These are phyloP conservation scores for Atkinsonella texensis DNA, from an alignment of 2,329 filamentous ascomycete genomes.

Conservation along the genomic window DNA sequence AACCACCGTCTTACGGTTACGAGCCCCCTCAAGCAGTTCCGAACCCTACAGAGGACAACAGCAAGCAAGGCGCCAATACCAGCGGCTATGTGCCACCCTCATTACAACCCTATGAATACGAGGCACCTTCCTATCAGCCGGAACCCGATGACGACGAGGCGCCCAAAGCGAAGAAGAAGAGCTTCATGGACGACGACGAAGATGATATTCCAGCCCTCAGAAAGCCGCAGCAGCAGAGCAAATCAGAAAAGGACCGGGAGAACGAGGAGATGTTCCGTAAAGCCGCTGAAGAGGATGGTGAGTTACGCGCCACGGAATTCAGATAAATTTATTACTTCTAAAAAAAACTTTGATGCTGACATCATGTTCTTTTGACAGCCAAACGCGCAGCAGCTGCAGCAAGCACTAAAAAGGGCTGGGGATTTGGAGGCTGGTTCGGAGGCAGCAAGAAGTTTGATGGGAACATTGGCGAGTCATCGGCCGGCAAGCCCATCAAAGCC, in stretches of 20 bases:
- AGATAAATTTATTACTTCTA: background rate
- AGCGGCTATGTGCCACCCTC: conserved; percentile 49
- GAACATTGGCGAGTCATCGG: conserved; percentile 24
- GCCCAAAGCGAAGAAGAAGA: conserved; percentile 59
- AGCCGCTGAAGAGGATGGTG: conserved; percentile 65
- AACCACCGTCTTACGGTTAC: conserved; percentile 38
- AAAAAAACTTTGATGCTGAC: background rate
- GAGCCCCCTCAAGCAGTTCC: conserved; percentile 30
- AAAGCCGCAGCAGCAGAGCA: conserved; percentile 41
- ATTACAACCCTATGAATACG: conserved; percentile 47
- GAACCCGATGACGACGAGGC: conserved; percentile 34
- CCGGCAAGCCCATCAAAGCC: conserved; percentile 65
- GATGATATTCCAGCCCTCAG: conserved; percentile 44
- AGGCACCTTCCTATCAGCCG: conserved; percentile 46
- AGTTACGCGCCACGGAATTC: conserved; percentile 16
- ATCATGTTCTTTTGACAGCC: conserved; percentile 27
- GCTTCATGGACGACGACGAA: conserved; percentile 72
- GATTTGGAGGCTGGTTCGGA: conserved; percentile 75
- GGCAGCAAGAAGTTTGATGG: conserved; percentile 48
- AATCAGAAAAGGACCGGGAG: conserved; percentile 60
- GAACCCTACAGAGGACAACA: conserved; percentile 9
- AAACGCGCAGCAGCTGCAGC: conserved; percentile 43
- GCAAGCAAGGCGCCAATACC: conserved; percentile 17
- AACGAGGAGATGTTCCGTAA: conserved; percentile 78
- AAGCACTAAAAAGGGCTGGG: conserved; percentile 57